Conservation (phyloP, 805 yeast species). For the Wickerhamomyces sydowiorum region DNA sequence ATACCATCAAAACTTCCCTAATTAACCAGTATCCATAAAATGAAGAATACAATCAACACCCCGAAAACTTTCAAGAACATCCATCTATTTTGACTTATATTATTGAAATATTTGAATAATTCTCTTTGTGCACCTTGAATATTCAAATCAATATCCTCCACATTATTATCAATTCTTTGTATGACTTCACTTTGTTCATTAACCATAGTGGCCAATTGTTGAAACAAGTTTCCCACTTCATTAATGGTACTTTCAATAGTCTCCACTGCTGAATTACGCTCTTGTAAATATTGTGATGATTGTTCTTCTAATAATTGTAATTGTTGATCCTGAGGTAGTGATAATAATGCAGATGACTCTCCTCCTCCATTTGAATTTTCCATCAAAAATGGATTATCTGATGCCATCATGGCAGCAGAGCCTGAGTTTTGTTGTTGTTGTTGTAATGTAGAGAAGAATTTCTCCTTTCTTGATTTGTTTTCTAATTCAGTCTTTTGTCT, state of each 20-base stretch:
- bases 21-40: slow-evolving; percentile 75
- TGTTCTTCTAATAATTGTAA: slow-evolving; percentile 82
- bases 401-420: slow-evolving; percentile 14
- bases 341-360: slow-evolving; percentile 34
- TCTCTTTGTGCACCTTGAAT: slow-evolving; percentile 94
- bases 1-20: slow-evolving; percentile 18
- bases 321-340: slow-evolving; percentile 85
- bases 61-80: slow-evolving; percentile 86
- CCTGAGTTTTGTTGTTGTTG: slow-evolving; percentile 22
- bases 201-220: slow-evolving; percentile 95
- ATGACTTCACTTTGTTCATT: slow-evolving; percentile 96
- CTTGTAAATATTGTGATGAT: slow-evolving; percentile 66
- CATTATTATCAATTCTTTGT: slow-evolving; percentile 91
- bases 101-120: slow-evolving; percentile 80
- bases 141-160: slow-evolving; percentile 86
- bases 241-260: slow-evolving; percentile 96
- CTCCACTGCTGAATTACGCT: slow-evolving; percentile 86
- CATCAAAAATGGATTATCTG: slow-evolving; percentile 34
- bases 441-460: slow-evolving; percentile 51
- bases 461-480: slow-evolving; percentile 77
- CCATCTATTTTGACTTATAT: slow-evolving; percentile 89
- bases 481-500: slow-evolving; percentile 82
- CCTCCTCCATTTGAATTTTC: slow-evolving; percentile 15
- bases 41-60: slow-evolving; percentile 68
- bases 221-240: slow-evolving; percentile 91